A percentile compares a stretch with the other conserved stretches of the same genome.
Evolutionary conservation across 805 yeast species (phyloP).

Genomic region (Nakazawaea holstii): DNA sequence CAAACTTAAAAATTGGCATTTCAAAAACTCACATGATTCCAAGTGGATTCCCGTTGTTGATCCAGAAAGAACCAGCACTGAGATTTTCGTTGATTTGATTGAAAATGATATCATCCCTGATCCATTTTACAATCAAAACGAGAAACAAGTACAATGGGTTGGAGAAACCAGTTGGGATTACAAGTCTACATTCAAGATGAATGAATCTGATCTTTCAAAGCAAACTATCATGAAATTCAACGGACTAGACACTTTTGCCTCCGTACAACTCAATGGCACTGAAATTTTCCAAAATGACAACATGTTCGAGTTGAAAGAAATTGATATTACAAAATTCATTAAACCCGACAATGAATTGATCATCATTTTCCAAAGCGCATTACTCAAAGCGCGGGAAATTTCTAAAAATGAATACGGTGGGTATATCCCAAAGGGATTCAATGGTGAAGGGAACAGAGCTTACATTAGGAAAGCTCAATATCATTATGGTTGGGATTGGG

Average conservation of each 20-base stretch:
- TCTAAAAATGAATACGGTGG: conserved; percentile 24
- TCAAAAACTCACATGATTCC: background rate
- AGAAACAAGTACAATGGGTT: conserved; percentile 43
- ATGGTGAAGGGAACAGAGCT: conserved; percentile 39
- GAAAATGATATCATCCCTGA: conserved; percentile 34
- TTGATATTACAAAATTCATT: conserved; percentile 20
- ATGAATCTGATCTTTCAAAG: background rate
- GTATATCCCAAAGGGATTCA: conserved; percentile 24
- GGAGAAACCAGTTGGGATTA: conserved; percentile 48
- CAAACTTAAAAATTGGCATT: conserved; percentile 2
- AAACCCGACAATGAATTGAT: conserved; percentile 25
- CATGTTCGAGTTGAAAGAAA: conserved; percentile 34
- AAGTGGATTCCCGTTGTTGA: conserved; percentile 5
- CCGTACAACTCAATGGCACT: conserved; percentile 33
- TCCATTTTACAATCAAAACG: conserved; percentile 40
- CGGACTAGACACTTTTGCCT: conserved; percentile 39
- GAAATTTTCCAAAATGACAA: conserved; percentile 32
- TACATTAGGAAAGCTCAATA: conserved; percentile 48
- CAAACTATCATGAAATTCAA: conserved; percentile 29
- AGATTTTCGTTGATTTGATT: conserved; percentile 38
- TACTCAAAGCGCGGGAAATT: conserved; percentile 26
- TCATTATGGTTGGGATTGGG: conserved; percentile 59
- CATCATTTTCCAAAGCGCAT: conserved; percentile 34
- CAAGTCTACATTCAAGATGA: conserved; percentile 17
- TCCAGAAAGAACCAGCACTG: conserved; percentile 14